phyloP scores from a whole-genome alignment of 805 yeast genomes.

The Kodamaea fukazawae region DNA sequence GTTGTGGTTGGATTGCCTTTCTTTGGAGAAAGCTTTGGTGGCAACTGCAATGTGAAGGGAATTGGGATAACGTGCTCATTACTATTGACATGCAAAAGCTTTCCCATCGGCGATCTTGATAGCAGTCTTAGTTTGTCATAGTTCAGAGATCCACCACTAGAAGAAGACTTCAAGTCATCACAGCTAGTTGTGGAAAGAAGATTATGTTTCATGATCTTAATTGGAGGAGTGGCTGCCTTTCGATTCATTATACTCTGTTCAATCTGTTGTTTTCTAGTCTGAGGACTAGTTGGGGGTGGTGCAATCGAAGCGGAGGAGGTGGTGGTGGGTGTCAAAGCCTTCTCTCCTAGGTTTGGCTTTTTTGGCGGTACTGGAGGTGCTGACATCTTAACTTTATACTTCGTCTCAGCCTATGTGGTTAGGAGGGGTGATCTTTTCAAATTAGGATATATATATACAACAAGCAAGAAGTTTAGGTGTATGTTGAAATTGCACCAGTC shows the following conservation, averaged over 20 bases:
- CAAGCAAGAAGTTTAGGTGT: too few species aligned
- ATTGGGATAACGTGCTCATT: slow-evolving; percentile 39
- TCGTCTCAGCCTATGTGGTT: too few species aligned
- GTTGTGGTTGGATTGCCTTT: slow-evolving; percentile 11
- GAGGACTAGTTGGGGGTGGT: slow-evolving; percentile 2
- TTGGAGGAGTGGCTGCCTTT: slow-evolving; percentile 19
- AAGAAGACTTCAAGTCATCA: slow-evolving; percentile 26
- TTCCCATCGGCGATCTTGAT: slow-evolving; percentile 36
- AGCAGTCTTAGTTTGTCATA: slow-evolving; percentile 26
- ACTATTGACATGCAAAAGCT: slow-evolving; percentile 31
- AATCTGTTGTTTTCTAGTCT: slow-evolving; percentile 15
- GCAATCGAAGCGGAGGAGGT: neutral
- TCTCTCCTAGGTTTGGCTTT: too few species aligned
- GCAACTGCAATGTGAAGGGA: slow-evolving; percentile 40
- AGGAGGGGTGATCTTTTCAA: too few species aligned
- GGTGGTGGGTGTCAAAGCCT: neutral
- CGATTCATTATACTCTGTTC: slow-evolving; percentile 21
- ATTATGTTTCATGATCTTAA: slow-evolving; percentile 21
- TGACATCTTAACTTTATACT: too few species aligned
- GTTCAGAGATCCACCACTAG: slow-evolving; percentile 19
- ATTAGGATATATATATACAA: too few species aligned
- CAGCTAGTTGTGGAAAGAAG: slow-evolving; percentile 18
- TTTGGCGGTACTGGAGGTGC: too few species aligned
- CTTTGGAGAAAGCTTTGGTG: slow-evolving; percentile 37
- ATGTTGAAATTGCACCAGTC: too few species aligned